Conservation (phyloP, 179 eudicot species). For the Beta corolliflora region DNA sequence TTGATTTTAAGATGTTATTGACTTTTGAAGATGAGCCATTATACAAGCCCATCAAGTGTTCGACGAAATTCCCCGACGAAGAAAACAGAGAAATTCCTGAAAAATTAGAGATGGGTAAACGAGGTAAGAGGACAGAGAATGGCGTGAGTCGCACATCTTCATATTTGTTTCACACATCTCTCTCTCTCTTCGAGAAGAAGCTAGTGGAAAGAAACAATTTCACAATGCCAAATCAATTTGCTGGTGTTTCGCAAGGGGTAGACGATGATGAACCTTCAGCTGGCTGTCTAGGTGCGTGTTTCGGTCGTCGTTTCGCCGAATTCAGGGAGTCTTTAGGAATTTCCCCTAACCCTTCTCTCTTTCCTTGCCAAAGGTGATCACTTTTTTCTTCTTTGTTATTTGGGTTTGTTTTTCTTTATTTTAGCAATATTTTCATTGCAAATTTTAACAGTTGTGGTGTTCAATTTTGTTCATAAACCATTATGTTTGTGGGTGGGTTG, state of each 20-base stretch:
- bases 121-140: conserved; percentile 30
- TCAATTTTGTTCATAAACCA: no score
- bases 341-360: conserved; percentile 52
- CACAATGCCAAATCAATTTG: conserved; percentile 48
- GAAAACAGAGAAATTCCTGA: background rate
- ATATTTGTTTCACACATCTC: conserved; percentile 33
- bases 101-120: conserved; percentile 49
- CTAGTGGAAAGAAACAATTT: conserved; percentile 56
- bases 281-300: conserved; percentile 62
- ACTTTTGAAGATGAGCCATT: no score
- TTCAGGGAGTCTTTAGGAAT: conserved; percentile 52
- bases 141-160: background rate
- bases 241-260: background rate
- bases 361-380: conserved; percentile 74
- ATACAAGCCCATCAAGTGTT: conserved; percentile 14
- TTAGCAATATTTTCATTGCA: background rate
- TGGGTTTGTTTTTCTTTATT: background rate
- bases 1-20: no score
- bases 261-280: conserved; percentile 33
- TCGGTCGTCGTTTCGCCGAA: conserved; percentile 61
- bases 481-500: no score
- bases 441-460: no score
- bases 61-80: conserved; percentile 12
- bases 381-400: background rate
- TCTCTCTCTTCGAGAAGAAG: conserved; percentile 60